phyloP scores from a whole-genome alignment of 1,139 yeast species.

The Hemisphaericaspora lyxosophila region DNA sequence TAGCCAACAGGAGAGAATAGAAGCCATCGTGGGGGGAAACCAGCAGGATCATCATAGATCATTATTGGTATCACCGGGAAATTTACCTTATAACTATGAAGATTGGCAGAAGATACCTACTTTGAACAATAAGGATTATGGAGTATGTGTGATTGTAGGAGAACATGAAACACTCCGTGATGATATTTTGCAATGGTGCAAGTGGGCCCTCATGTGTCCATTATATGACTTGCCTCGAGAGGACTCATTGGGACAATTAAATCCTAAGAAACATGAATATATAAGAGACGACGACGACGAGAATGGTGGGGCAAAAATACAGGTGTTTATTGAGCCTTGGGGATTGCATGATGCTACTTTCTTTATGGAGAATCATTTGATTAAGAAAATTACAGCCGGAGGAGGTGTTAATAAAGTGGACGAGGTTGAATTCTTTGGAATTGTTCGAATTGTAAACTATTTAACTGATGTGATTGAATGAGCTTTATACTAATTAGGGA shows the following conservation, averaged over 20 bases:
- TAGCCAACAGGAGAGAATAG: conserved; percentile 2
- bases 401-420: conserved; percentile 11
- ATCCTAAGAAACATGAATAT: conserved; percentile 20
- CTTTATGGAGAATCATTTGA: conserved; percentile 30
- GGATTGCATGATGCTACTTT: conserved; percentile 44
- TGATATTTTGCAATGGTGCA: conserved; percentile 38
- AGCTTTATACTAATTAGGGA: no score
- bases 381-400: conserved; percentile 14
- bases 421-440: conserved; percentile 28
- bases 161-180: conserved; percentile 48
- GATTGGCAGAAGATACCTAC: conserved; percentile 40
- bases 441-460: conserved; percentile 25
- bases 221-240: conserved; percentile 23
- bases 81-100: conserved; percentile 15
- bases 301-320: conserved; percentile 18
- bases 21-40: conserved; percentile 16
- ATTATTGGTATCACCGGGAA: conserved; percentile 19
- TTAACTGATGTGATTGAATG: conserved; percentile 25
- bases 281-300: conserved; percentile 15
- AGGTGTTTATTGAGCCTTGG: conserved; percentile 40
- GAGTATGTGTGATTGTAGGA: conserved; percentile 36
- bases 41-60: conserved; percentile 8
- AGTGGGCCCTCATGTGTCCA: conserved; percentile 32
- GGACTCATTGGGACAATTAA: conserved; percentile 23
- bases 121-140: conserved; percentile 24